These are phyloP conservation scores for Boletus edulis DNA, from an alignment of 768 basidiomycete genomes.

Conservation along the genomic window DNA sequence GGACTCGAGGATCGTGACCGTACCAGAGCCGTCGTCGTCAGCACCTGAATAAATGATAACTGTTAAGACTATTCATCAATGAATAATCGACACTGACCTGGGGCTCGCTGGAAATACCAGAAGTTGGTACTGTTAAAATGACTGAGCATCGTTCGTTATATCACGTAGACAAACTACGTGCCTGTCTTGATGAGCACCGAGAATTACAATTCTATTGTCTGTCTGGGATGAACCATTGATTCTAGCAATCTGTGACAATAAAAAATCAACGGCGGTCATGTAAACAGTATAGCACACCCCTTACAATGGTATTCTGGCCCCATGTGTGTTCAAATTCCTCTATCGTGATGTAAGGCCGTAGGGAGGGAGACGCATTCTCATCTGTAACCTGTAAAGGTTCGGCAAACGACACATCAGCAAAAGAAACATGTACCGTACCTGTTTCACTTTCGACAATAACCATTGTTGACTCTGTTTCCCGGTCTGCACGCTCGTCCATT, in stretches of 20 bases:
- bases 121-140: conserved; percentile 54
- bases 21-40: conserved; percentile 46
- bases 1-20: conserved; percentile 44
- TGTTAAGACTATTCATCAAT: background rate
- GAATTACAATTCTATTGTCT: conserved; percentile 63
- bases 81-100: conserved; percentile 44
- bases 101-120: conserved; percentile 76
- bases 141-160: background rate
- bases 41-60: conserved; percentile 28
- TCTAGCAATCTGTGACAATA: conserved; percentile 55
- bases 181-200: conserved; percentile 87
- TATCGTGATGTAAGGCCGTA: conserved; percentile 58
- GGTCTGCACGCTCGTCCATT: conserved; percentile 42
- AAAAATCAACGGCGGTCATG: background rate
- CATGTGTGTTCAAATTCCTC: conserved; percentile 76
- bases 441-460: conserved; percentile 63
- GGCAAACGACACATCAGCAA: background rate
- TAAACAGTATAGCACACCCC: conserved; percentile 18
- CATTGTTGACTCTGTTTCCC: conserved; percentile 77
- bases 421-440: conserved; percentile 41
- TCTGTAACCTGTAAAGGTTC: conserved; percentile 52
- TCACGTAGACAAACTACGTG: conserved; percentile 17
- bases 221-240: conserved; percentile 68
- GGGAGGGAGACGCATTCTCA: conserved; percentile 53
- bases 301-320: conserved; percentile 80